Evolutionary conservation across 192 early-diverging fungal species (phyloP).

Genomic region (Endogone sp.): DNA sequence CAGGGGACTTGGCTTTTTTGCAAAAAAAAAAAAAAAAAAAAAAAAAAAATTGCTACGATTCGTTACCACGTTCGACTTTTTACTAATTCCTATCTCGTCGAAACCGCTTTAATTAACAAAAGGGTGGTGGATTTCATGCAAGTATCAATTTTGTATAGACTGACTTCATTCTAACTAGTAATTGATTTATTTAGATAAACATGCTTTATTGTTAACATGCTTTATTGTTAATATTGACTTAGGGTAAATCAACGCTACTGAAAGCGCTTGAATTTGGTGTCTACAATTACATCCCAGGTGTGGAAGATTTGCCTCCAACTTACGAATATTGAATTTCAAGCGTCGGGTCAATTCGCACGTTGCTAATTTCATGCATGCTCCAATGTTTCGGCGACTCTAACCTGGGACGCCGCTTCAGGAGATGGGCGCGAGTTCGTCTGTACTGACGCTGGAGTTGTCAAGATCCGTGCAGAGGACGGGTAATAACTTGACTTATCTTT

Average conservation of each 20-base stretch:
- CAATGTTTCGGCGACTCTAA: too few species aligned
- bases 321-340: too few species aligned
- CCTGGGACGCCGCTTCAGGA: too few species aligned
- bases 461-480: slow-evolving; percentile 54
- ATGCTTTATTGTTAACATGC: too few species aligned
- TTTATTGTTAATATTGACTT: slow-evolving; percentile 31
- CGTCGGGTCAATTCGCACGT: background rate
- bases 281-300: slow-evolving; percentile 48
- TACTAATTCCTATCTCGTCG: background rate
- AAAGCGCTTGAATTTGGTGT: slow-evolving; percentile 49
- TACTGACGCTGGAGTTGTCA: slow-evolving; percentile 25
- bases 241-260: slow-evolving; percentile 58
- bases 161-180: background rate
- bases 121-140: background rate
- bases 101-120: background rate
- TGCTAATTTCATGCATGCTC: too few species aligned
- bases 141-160: background rate
- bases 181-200: too few species aligned
- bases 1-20: too few species aligned
- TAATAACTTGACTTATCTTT: background rate
- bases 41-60: too few species aligned
- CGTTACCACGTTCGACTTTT: too few species aligned
- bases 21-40: background rate
- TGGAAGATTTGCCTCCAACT: background rate
- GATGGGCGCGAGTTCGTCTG: slow-evolving; percentile 54